These are phyloP conservation scores for Saccharomycopsis babjevae DNA, from an alignment of 805 yeast species.

Conservation along the genomic window DNA sequence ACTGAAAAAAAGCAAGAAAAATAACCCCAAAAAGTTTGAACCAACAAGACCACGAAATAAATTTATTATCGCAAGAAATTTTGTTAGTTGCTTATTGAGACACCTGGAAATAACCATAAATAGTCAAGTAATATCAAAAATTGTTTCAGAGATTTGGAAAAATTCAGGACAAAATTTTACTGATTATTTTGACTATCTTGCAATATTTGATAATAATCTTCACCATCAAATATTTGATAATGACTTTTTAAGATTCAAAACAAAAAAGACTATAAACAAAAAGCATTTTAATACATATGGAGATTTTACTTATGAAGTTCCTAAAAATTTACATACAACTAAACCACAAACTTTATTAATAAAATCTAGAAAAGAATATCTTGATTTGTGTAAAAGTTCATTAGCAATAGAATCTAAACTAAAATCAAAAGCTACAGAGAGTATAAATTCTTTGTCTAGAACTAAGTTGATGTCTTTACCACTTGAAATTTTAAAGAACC, in stretches of 20 bases:
- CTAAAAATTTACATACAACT: neutral
- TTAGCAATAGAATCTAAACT: neutral
- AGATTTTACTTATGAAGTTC: neutral
- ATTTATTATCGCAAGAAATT: slow-evolving; percentile 6
- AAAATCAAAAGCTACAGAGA: neutral
- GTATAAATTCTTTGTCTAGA: neutral
- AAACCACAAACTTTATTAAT: neutral
- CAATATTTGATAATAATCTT: slow-evolving; percentile 1
- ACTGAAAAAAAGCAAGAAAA: neutral
- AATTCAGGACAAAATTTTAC: slow-evolving; percentile 2
- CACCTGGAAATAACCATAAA: neutral
- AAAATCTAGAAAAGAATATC: neutral
- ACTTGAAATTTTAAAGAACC: neutral
- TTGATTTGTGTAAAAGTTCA: neutral
- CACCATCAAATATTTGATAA: neutral
- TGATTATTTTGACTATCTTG: slow-evolving; percentile 3
- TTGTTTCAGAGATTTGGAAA: slow-evolving; percentile 3
- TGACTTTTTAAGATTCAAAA: neutral
- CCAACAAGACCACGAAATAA: slow-evolving; percentile 7
- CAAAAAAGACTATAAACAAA: neutral
- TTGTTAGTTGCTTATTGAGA: slow-evolving; percentile 1
- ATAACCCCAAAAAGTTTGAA: neutral
- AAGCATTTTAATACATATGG: slow-evolving; percentile 38
- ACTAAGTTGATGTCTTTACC: neutral
- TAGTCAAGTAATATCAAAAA: slow-evolving; percentile 3